These are phyloP conservation scores for Lichtheimia hyalospora DNA, from an alignment of 371 early-diverging fungal species.

Conservation along the genomic window DNA sequence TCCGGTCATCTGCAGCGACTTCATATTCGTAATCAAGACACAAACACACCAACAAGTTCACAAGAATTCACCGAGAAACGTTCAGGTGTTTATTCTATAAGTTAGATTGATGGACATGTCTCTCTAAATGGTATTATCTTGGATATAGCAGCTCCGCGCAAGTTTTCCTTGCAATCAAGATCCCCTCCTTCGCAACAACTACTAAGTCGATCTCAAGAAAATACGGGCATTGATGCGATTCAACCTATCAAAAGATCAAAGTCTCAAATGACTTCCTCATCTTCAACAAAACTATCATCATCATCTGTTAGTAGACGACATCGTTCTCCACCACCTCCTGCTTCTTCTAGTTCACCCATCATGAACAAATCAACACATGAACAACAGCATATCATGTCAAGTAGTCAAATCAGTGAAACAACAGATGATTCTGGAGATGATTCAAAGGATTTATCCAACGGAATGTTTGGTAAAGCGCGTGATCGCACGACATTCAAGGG, in stretches of 20 bases:
- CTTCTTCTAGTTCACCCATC: slow-evolving; percentile 24
- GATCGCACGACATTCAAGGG: slow-evolving; percentile 61
- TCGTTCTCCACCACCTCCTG: slow-evolving; percentile 27
- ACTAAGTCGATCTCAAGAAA: slow-evolving; percentile 3
- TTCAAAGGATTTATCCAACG: slow-evolving; percentile 11
- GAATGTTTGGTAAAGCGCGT: slow-evolving; percentile 37
- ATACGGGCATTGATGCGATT: slow-evolving; percentile 4
- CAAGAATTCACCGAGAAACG: slow-evolving; percentile 16
- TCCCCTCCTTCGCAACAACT: slow-evolving; percentile 12
- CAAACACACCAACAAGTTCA: slow-evolving; percentile 1
- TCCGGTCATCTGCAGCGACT: slow-evolving; percentile 47
- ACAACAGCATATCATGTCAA: slow-evolving; percentile 1
- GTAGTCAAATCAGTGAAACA: slow-evolving; percentile 16
- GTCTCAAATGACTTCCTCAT: slow-evolving; percentile 25
- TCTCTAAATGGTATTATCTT: neutral
- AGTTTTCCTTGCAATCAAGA: slow-evolving; percentile 13
- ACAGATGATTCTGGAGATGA: slow-evolving; percentile 14
- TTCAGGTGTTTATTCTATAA: slow-evolving; percentile 9
- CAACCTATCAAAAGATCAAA: slow-evolving; percentile 16
- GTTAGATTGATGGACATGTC: no score
- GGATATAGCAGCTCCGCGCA: slow-evolving; percentile 4
- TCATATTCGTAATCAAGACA: slow-evolving; percentile 34
- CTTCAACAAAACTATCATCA: slow-evolving; percentile 34
- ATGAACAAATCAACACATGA: slow-evolving; percentile 13
- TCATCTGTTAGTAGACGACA: slow-evolving; percentile 27